Percentiles rank a stretch among this genome's conserved stretches.
Evolutionary conservation across 306 rosid genomes (phyloP).

Genomic region (Castanea sativa): DNA sequence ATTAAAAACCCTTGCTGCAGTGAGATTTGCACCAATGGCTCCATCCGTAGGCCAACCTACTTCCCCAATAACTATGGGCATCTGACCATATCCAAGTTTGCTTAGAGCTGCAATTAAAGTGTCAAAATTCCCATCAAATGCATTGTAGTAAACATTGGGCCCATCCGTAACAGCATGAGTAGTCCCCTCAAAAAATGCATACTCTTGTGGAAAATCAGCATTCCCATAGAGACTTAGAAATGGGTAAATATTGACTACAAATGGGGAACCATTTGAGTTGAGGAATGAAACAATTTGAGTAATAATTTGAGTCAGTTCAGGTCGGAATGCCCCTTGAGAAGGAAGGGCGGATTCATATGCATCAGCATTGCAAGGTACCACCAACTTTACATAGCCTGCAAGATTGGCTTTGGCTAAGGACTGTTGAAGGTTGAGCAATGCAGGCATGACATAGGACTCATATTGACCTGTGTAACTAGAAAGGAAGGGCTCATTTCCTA

Average conservation of each 20-base stretch:
- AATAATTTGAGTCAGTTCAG: constrained; percentile 70
- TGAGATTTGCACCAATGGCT: constrained; percentile 69
- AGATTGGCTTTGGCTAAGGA: constrained; percentile 80
- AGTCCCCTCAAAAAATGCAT: constrained; percentile 92
- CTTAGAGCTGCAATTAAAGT: constrained; percentile 77
- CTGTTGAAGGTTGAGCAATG: constrained; percentile 74
- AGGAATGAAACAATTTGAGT: constrained; percentile 77
- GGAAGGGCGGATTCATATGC: constrained; percentile 82
- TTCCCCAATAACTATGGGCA: constrained; percentile 88
- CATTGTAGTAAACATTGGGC: constrained; percentile 75
- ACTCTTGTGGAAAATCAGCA: constrained; percentile 85
- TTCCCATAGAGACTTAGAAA: constrained; percentile 86
- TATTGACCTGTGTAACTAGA: constrained; percentile 73
- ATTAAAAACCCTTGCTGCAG: constrained; percentile 84
- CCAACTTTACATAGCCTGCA: constrained; percentile 78
- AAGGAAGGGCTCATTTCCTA: constrained; percentile 97
- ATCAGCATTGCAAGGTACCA: constrained; percentile 98
- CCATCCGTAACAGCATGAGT: constrained; percentile 85
- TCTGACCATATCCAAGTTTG: constrained; percentile 87
- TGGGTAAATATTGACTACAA: constrained; percentile 91
- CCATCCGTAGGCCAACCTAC: constrained; percentile 98
- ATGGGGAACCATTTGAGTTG: constrained; percentile 89
- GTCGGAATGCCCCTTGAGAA: constrained; percentile 88
- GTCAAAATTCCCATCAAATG: constrained; percentile 95
- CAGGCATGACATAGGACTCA: constrained; percentile 71